Evolutionary conservation across 345 rosid species (phyloP).

Genomic region (Diplotaxis tenuifolia): DNA sequence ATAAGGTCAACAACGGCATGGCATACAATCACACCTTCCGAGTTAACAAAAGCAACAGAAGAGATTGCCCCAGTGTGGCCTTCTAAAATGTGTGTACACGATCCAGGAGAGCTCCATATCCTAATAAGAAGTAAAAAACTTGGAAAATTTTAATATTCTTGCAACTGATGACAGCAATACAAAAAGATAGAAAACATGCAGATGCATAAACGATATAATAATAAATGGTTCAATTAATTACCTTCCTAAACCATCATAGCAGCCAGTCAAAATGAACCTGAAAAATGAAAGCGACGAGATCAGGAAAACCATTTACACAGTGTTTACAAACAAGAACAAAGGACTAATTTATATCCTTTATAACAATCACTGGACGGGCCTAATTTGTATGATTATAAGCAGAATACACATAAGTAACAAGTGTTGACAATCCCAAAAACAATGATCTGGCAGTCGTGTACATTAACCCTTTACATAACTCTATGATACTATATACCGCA

Average conservation of each 20-base stretch:
- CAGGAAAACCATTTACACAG: neutral
- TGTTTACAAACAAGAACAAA: neutral
- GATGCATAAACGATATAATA: neutral
- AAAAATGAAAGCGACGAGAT: conserved; percentile 34
- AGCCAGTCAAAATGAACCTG: conserved; percentile 90
- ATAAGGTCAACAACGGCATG: too few relatives aligned
- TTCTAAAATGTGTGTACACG: conserved; percentile 73
- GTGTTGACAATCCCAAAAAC: neutral
- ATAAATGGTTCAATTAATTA: conserved; percentile 23
- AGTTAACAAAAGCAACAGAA: conserved; percentile 58
- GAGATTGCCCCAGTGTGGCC: conserved; percentile 76
- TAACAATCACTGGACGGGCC: neutral
- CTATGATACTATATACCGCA: neutral
- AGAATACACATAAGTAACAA: neutral
- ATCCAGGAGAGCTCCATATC: conserved; percentile 75
- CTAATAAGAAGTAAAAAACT: conserved; percentile 36
- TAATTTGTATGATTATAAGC: neutral
- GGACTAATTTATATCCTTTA: neutral
- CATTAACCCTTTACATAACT: neutral
- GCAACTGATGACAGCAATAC: neutral
- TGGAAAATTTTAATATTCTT: neutral
- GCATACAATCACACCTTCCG: conserved; percentile 49
- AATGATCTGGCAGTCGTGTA: neutral
- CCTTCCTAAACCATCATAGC: conserved; percentile 87
- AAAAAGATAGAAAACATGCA: too few relatives aligned